Evolutionary conservation across 345 rosid genomes (phyloP).

Genomic region (Leavenworthia alabamica): DNA sequence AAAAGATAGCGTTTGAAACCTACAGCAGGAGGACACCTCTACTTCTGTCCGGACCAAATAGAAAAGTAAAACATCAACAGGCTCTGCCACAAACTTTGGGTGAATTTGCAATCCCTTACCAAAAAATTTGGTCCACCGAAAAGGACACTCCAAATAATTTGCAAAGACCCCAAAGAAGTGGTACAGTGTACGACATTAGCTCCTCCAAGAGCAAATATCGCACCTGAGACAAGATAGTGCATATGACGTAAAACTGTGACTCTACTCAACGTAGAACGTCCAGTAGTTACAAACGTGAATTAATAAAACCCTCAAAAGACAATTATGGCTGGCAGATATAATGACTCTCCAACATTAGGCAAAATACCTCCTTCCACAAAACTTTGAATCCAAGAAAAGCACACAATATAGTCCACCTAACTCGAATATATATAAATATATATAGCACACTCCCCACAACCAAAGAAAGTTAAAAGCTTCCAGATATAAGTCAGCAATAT

Average conservation of each 20-base stretch:
- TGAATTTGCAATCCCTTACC: conserved; percentile 62
- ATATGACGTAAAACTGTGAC: conserved; percentile 44
- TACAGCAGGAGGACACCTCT: conserved; percentile 69
- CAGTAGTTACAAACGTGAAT: not conserved
- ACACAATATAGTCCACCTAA: not conserved
- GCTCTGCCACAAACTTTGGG: conserved; percentile 67
- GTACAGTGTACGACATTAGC: conserved; percentile 99
- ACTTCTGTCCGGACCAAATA: conserved; percentile 33
- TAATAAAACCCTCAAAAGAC: not conserved
- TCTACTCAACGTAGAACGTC: conserved; percentile 38
- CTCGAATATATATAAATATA: not conserved
- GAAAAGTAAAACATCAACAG: conserved; percentile 47
- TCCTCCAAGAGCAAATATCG: conserved; percentile 81
- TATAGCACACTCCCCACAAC: not conserved
- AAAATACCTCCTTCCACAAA: not conserved
- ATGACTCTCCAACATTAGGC: not conserved
- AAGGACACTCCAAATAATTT: conserved; percentile 67
- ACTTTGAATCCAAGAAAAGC: not conserved
- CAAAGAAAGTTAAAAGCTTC: not conserved
- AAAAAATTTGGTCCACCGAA: conserved; percentile 54
- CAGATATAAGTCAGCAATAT: not conserved
- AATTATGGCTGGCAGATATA: not conserved
- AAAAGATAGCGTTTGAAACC: conserved; percentile 62
- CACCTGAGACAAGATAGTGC: conserved; percentile 82
- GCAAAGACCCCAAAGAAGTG: conserved; percentile 64